Percentiles rank a stretch among this genome's conserved stretches.
Evolutionary conservation across 2,329 filamentous ascomycete species (phyloP).

Genomic region (Pyrenochaeta sp.): DNA sequence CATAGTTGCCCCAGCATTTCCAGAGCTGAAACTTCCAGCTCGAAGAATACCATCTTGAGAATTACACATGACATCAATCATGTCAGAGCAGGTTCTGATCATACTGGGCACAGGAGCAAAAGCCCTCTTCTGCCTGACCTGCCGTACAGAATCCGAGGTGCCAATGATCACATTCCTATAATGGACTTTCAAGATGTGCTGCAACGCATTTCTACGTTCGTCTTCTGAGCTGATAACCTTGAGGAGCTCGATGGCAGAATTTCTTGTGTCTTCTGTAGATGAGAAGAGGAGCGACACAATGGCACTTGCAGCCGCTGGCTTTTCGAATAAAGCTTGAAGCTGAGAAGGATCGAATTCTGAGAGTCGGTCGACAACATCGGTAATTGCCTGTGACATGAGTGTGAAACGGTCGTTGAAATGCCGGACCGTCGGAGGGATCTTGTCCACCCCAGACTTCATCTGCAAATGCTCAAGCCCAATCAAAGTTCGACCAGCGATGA

Average conservation of each 20-base stretch:
- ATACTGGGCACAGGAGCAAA: conserved; percentile 68
- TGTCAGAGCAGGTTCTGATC: conserved; percentile 67
- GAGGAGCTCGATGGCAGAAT: conserved; percentile 80
- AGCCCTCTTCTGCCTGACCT: conserved; percentile 62
- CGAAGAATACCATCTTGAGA: conserved; percentile 69
- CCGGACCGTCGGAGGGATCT: conserved; percentile 62
- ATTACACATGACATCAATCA: conserved; percentile 70
- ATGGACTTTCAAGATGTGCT: conserved; percentile 64
- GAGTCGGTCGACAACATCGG: conserved; percentile 77
- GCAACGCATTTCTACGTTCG: conserved; percentile 66
- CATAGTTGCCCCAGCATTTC: conserved; percentile 71
- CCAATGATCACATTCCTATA: conserved; percentile 65
- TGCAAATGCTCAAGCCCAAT: conserved; percentile 77
- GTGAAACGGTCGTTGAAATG: conserved; percentile 79
- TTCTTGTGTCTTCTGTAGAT: conserved; percentile 78
- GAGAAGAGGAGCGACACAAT: conserved; percentile 83
- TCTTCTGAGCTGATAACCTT: conserved; percentile 80
- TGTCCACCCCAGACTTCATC: conserved; percentile 48
- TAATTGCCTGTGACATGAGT: conserved; percentile 68
- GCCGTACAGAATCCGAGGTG: conserved; percentile 63
- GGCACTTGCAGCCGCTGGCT: conserved; percentile 72
- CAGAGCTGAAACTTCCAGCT: conserved; percentile 62
- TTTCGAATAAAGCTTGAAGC: conserved; percentile 72
- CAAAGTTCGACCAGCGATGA: conserved; percentile 74
- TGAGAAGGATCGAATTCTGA: conserved; percentile 76